Percentiles rank a stretch among this genome's conserved stretches.
Evolutionary conservation across 2,329 filamentous ascomycete species (phyloP).

Genomic region (Trichoderma sp.): DNA sequence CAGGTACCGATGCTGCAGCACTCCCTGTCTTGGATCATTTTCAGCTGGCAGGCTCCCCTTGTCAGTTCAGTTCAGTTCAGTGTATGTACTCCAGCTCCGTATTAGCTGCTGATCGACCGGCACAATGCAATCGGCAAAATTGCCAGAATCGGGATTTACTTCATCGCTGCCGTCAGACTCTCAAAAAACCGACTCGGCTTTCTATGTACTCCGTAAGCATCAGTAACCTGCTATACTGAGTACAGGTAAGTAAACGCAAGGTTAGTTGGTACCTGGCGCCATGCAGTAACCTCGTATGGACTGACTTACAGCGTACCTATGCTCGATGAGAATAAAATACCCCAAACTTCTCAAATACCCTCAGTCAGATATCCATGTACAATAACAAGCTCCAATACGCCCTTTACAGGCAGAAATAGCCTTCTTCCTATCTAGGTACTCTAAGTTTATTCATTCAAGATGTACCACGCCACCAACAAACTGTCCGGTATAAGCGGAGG

Average conservation of each 20-base stretch:
- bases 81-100: background rate
- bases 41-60: background rate
- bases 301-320: background rate
- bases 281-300: background rate
- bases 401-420: background rate
- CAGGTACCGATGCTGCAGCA: background rate
- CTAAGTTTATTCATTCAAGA: background rate
- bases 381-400: background rate
- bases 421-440: background rate
- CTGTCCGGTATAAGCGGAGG: background rate
- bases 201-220: background rate
- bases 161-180: background rate
- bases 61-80: background rate
- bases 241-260: background rate
- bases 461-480: background rate
- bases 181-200: background rate
- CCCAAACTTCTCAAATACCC: background rate
- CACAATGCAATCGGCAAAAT: background rate
- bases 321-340: background rate
- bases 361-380: background rate
- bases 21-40: background rate
- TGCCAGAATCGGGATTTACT: background rate
- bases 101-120: background rate
- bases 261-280: background rate
- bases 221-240: background rate